Evolutionary conservation across 1,284 basidiomycete genomes (phyloP).

Genomic region (Boletus calvinii): DNA sequence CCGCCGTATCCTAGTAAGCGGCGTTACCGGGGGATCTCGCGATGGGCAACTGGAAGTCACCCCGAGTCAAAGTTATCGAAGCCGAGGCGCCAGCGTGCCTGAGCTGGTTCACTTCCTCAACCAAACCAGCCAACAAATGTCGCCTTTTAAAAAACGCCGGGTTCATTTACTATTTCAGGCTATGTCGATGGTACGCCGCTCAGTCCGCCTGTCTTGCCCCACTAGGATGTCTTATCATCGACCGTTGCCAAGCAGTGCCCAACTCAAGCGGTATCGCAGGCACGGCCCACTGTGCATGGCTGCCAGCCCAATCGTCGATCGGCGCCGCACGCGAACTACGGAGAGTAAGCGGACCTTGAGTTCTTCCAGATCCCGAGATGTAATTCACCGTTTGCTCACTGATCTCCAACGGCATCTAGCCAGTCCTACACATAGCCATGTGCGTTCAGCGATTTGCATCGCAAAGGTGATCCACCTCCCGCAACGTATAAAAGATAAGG

Average conservation of each 20-base stretch:
- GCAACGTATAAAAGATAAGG: constrained; percentile 16
- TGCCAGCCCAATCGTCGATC: constrained; percentile 15
- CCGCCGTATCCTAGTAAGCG: not conserved
- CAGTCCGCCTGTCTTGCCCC: constrained; percentile 1
- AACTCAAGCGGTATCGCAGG: not conserved
- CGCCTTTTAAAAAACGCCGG: not conserved
- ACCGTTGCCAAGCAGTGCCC: constrained; percentile 3
- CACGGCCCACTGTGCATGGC: not conserved
- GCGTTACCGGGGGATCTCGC: not conserved
- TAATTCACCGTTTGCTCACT: constrained; percentile 1
- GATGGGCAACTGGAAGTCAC: not conserved
- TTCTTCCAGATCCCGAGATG: not conserved
- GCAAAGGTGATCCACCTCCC: not conserved
- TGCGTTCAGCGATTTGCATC: not conserved
- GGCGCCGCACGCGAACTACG: constrained; percentile 7
- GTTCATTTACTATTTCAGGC: not conserved
- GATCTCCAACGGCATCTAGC: not conserved
- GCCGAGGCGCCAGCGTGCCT: not conserved
- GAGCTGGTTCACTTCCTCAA: constrained; percentile 4
- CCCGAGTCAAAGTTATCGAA: not conserved
- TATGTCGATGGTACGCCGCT: constrained; percentile 1
- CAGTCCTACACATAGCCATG: not conserved
- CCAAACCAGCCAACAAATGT: not conserved
- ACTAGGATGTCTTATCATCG: constrained; percentile 4
- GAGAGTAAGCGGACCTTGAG: constrained; percentile 3